phyloP scores from a whole-genome alignment of 495 filamentous ascomycete species.

The Penicillium dipodomyicola region DNA sequence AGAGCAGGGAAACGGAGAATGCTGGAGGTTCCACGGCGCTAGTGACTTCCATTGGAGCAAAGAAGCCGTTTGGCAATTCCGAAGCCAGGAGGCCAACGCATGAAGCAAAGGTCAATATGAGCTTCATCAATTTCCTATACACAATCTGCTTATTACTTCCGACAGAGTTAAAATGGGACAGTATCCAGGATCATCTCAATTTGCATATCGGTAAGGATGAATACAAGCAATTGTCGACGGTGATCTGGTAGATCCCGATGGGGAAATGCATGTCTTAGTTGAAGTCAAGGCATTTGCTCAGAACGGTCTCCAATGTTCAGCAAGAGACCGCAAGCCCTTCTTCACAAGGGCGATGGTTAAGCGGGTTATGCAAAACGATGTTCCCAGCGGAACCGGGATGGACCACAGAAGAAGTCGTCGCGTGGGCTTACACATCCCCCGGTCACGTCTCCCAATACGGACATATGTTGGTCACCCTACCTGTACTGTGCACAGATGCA shows the following conservation, averaged over 20 bases:
- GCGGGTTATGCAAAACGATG: too few species aligned
- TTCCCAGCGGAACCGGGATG: too few species aligned
- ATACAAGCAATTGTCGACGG: conserved; percentile 1
- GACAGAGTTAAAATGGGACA: conserved; percentile 1
- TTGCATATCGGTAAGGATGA: not conserved
- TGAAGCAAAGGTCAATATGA: conserved; percentile 1
- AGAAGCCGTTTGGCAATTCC: not conserved
- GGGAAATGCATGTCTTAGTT: not conserved
- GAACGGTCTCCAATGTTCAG: too few species aligned
- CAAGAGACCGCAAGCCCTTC: too few species aligned
- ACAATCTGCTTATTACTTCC: conserved; percentile 1
- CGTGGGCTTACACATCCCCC: too few species aligned
- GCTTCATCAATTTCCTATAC: not conserved
- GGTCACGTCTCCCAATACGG: too few species aligned
- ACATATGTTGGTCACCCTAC: too few species aligned
- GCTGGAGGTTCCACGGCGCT: not conserved
- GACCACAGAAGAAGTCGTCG: too few species aligned
- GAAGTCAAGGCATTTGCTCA: not conserved
- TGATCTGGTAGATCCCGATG: conserved; percentile 4
- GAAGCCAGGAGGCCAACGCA: not conserved
- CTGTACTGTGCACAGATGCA: too few species aligned
- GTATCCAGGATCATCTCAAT: not conserved
- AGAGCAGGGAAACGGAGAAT: too few species aligned
- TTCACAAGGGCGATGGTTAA: too few species aligned
- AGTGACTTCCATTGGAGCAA: not conserved